Conservation (phyloP, 192 early-diverging fungal species). For the Podila verticillata region DNA sequence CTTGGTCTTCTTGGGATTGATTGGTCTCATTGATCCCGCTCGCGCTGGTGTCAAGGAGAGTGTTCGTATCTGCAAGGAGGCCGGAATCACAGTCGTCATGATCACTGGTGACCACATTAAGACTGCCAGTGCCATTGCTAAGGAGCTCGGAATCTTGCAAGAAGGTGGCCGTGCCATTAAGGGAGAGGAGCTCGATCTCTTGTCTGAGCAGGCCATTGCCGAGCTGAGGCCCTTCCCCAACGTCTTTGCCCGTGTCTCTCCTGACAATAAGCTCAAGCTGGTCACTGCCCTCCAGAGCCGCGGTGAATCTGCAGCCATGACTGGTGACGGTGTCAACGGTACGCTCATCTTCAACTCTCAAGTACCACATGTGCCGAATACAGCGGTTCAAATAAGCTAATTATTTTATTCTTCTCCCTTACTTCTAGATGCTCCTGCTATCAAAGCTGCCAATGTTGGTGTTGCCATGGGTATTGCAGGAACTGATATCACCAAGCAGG, state of each 20-base stretch:
- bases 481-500: slow-evolving; percentile 97
- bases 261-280: slow-evolving; percentile 96
- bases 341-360: background rate
- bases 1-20: slow-evolving; percentile 87
- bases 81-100: slow-evolving; percentile 96
- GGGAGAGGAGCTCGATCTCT: slow-evolving; percentile 87
- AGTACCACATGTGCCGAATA: slow-evolving; percentile 53
- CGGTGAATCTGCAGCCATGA: slow-evolving; percentile 83
- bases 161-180: slow-evolving; percentile 81
- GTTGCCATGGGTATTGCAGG: slow-evolving; percentile 96
- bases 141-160: slow-evolving; percentile 73
- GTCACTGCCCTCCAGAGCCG: slow-evolving; percentile 87
- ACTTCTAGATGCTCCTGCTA: slow-evolving; percentile 84
- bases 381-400: background rate
- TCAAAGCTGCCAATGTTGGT: slow-evolving; percentile 95
- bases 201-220: slow-evolving; percentile 88
- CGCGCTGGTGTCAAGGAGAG: slow-evolving; percentile 81
- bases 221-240: slow-evolving; percentile 87
- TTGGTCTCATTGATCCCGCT: slow-evolving; percentile 94
- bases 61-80: slow-evolving; percentile 81
- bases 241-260: slow-evolving; percentile 95
- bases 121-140: slow-evolving; percentile 93
- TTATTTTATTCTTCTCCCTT: background rate
- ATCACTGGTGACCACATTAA: slow-evolving; percentile 96
- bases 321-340: slow-evolving; percentile 93